A percentile compares a stretch with the other conserved stretches of the same genome.
phyloP scores from a whole-genome alignment of 306 rosid species.

The Dryas alaskensis region DNA sequence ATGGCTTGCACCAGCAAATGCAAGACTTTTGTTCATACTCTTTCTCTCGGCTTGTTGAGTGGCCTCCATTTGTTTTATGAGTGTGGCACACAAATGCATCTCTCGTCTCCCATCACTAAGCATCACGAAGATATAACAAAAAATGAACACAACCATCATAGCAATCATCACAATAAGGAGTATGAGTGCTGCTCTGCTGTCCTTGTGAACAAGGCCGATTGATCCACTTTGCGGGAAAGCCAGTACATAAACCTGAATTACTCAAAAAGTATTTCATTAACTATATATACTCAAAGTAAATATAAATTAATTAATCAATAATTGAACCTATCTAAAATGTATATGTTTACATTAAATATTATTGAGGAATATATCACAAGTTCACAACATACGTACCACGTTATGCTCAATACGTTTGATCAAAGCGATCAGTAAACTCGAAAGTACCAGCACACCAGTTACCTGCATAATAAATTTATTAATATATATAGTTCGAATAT shows the following conservation, averaged over 20 bases:
- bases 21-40: constrained; percentile 64
- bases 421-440: constrained; percentile 12
- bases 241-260: constrained; percentile 52
- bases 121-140: constrained; percentile 29
- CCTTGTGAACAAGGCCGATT: constrained; percentile 21
- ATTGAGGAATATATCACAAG: too few species aligned
- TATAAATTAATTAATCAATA: too few species aligned
- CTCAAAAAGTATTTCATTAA: too few species aligned
- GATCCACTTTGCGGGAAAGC: constrained; percentile 35
- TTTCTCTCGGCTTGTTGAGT: constrained; percentile 74
- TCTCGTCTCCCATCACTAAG: constrained; percentile 35
- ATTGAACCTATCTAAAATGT: too few species aligned
- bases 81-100: constrained; percentile 53
- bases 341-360: too few species aligned
- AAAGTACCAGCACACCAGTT: constrained; percentile 14
- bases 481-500: background rate
- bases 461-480: constrained; percentile 18
- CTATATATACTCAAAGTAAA: too few species aligned
- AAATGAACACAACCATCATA: constrained; percentile 24
- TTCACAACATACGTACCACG: background rate
- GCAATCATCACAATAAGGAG: constrained; percentile 35
- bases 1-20: constrained; percentile 69
- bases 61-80: constrained; percentile 63
- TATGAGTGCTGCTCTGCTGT: constrained; percentile 29
- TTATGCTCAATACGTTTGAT: constrained; percentile 13